Evolutionary conservation across 805 yeast genomes (phyloP).

Genomic region (Pichia eremophila): DNA sequence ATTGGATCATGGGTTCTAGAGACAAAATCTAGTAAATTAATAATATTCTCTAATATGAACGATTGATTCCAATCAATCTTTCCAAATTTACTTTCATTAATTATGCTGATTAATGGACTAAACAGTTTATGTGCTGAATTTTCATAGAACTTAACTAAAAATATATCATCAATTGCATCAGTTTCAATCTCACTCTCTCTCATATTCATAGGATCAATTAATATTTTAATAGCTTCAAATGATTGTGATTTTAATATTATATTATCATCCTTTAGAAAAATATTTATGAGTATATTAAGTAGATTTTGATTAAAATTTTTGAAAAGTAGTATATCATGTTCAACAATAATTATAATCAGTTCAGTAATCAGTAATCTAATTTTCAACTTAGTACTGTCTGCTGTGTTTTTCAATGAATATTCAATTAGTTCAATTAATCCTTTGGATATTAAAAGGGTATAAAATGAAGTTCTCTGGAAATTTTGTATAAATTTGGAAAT

Average conservation of each 20-base stretch:
- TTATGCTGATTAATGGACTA: conserved; percentile 18
- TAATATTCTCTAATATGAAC: conserved; percentile 30
- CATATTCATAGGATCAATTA: conserved; percentile 47
- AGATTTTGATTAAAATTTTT: conserved; percentile 35
- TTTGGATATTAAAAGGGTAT: conserved; percentile 47
- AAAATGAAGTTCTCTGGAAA: conserved; percentile 56
- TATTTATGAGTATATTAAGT: conserved; percentile 43
- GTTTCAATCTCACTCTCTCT: conserved; percentile 2
- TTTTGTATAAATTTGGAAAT: conserved; percentile 62
- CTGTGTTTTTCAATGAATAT: conserved; percentile 54
- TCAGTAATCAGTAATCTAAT: conserved; percentile 71
- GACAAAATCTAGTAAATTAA: conserved; percentile 65
- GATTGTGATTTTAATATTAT: conserved; percentile 75
- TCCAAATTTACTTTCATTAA: neutral
- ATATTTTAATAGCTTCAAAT: conserved; percentile 67
- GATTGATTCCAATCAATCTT: neutral
- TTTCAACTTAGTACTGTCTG: conserved; percentile 16
- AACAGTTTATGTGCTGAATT: conserved; percentile 28
- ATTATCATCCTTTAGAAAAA: conserved; percentile 53
- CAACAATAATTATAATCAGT: conserved; percentile 67
- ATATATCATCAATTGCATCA: conserved; percentile 25
- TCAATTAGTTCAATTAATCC: conserved; percentile 65
- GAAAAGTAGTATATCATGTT: conserved; percentile 67
- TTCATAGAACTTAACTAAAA: conserved; percentile 52
- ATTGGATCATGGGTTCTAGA: conserved; percentile 51